Percentiles rank a stretch among this genome's conserved stretches.
Evolutionary conservation across 176 grass and related monocot genomes (phyloP).

Genomic region (Cenchrus purpureus): DNA sequence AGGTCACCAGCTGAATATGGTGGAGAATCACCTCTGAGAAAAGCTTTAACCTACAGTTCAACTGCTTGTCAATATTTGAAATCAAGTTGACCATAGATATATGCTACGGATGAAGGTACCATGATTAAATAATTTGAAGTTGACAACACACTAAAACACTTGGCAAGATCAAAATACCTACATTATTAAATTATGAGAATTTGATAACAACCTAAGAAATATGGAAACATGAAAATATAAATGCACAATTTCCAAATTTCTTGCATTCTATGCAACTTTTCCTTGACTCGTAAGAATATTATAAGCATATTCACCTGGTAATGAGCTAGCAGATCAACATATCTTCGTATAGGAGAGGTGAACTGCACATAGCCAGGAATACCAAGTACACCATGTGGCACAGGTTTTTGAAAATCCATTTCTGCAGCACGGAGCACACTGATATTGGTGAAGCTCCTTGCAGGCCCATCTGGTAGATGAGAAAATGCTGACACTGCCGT

Average conservation of each 20-base stretch:
- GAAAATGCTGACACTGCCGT: slow-evolving; percentile 73
- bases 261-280: background rate
- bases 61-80: slow-evolving; percentile 21
- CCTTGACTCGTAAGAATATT: slow-evolving; percentile 3
- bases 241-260: slow-evolving; percentile 25
- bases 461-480: slow-evolving; percentile 82
- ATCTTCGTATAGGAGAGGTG: slow-evolving; percentile 91
- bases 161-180: background rate
- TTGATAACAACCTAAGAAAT: slow-evolving; percentile 28
- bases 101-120: slow-evolving; percentile 23
- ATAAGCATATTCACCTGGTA: slow-evolving; percentile 68
- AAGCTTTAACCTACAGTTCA: slow-evolving; percentile 78
- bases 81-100: slow-evolving; percentile 9
- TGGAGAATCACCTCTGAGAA: slow-evolving; percentile 78
- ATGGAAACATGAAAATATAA: background rate
- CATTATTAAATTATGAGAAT: background rate
- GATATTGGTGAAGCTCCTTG: slow-evolving; percentile 82
- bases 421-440: slow-evolving; percentile 81
- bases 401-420: slow-evolving; percentile 76
- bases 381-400: slow-evolving; percentile 77
- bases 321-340: slow-evolving; percentile 93
- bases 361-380: slow-evolving; percentile 95
- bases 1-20: slow-evolving; percentile 84
- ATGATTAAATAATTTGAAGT: slow-evolving; percentile 11
- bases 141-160: slow-evolving; percentile 26